These are phyloP conservation scores for Corynespora cassiicola DNA, from an alignment of 2,329 filamentous ascomycete species.

Conservation along the genomic window DNA sequence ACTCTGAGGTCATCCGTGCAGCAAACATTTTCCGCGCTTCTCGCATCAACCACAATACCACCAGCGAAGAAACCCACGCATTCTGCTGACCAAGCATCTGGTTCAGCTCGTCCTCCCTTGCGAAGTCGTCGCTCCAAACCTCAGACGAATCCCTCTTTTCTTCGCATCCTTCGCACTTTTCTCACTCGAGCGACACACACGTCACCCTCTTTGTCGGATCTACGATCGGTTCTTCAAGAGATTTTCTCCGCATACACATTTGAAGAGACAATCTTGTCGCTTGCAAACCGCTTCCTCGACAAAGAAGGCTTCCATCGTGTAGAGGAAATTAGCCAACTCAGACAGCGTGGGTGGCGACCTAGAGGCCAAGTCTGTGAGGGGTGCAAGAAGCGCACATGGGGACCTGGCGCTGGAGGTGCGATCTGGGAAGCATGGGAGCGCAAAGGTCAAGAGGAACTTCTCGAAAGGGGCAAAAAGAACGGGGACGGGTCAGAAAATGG, in stretches of 20 bases:
- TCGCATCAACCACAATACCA: conserved; percentile 67
- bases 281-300: conserved; percentile 87
- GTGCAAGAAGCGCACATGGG: conserved; percentile 85
- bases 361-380: conserved; percentile 86
- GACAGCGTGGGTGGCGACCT: conserved; percentile 89
- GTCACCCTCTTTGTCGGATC: conserved; percentile 85
- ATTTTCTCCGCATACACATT: conserved; percentile 97
- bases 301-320: conserved; percentile 89
- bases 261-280: conserved; percentile 84
- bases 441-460: conserved; percentile 55
- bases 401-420: conserved; percentile 77
- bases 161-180: conserved; percentile 88
- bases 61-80: conserved; percentile 19
- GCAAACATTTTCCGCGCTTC: conserved; percentile 85
- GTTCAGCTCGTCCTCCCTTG: conserved; percentile 26
- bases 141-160: conserved; percentile 74
- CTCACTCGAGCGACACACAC: conserved; percentile 80
- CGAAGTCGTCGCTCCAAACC: conserved; percentile 30
- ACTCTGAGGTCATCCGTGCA: conserved; percentile 83
- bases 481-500: conserved; percentile 45
- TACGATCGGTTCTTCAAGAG: conserved; percentile 82
- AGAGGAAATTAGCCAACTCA: conserved; percentile 72
- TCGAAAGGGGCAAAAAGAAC: conserved; percentile 49
- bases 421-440: conserved; percentile 84
- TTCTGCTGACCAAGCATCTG: conserved; percentile 31